Conservation (phyloP, 192 early-diverging fungal genomes). For the Coemansia pectinata region DNA sequence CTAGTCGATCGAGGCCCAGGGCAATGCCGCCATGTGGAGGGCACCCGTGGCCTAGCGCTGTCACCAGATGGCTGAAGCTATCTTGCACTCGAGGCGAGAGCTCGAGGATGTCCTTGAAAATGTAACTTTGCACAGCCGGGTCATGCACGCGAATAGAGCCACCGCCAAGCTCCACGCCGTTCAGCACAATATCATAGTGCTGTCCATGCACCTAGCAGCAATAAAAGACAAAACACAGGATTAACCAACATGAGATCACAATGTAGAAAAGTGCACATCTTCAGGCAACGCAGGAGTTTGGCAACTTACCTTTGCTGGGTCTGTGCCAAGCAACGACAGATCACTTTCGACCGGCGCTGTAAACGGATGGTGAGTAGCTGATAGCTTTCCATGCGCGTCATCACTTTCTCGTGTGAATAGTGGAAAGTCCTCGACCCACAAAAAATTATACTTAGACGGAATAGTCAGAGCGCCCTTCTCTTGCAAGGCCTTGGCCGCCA, state of each 20-base stretch:
- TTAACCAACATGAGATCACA: background rate
- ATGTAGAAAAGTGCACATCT: background rate
- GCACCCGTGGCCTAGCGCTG: conserved; percentile 79
- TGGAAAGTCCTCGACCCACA: conserved; percentile 91
- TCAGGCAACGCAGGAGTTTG: background rate
- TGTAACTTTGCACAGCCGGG: conserved; percentile 68
- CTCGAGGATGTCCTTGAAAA: conserved; percentile 72
- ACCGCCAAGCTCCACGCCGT: conserved; percentile 89
- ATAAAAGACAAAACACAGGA: background rate
- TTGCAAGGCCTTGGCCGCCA: conserved; percentile 57
- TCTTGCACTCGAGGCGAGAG: conserved; percentile 56
- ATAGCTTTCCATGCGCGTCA: conserved; percentile 39
- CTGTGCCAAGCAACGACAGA: conserved; percentile 59
- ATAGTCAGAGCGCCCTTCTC: conserved; percentile 56
- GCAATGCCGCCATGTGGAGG: conserved; percentile 92
- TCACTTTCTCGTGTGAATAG: conserved; percentile 76
- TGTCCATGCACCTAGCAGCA: conserved; percentile 65
- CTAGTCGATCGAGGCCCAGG: conserved; percentile 77
- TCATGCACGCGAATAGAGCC: conserved; percentile 89
- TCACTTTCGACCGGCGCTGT: conserved; percentile 78
- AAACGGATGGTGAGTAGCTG: conserved; percentile 90
- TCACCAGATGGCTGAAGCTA: conserved; percentile 79
- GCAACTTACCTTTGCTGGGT: conserved; percentile 60
- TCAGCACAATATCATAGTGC: conserved; percentile 89
- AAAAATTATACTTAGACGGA: conserved; percentile 61